Evolutionary conservation across 2,329 filamentous ascomycete genomes (phyloP), one percentile per base, ranked within the genome.

Genomic region (Curvularia sp.): DNA sequence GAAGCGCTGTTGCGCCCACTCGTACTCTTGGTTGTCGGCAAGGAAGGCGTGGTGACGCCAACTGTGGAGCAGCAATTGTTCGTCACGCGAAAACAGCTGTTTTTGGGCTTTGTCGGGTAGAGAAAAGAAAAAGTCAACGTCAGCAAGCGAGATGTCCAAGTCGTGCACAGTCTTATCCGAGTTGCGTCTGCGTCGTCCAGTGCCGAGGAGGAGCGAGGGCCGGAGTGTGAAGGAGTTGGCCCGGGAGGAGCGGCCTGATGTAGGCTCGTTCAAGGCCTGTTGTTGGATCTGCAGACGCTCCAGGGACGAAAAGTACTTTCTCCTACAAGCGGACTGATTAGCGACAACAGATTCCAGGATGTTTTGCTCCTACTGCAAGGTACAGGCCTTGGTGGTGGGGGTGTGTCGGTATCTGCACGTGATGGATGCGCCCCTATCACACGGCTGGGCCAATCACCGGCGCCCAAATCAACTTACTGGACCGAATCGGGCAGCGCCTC

Each of bases 71-170:
- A 87, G 76, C 42, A 84, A 78, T 66, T 89, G 89, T 77, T 95
- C 91, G 75, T 93, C 89, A 48, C 81, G 82, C 23, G 88, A 88
- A 74, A 93, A 89, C 61, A 90, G 86, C 64, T 85, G 86, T 64
- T 86, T 85, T 71, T 87, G 87, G 63, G 92, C 83, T 76, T 92
- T 92, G 61, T 90, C 86, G 19, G 91, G 90, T 41, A 93, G 81
- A 21, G 83, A 86, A 52, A 88, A 81, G 73, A 88, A 93, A 81
- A 90, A 92, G 62, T 85, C 82, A 53, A 85, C 85, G 67, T 91
- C 87, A 28, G 83, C 81, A 54, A 83, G 82, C 53, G 83, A 77
- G 62, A 77, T 77, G 69, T 64, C 69, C 71, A 63, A 73, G 57
- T 72, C 63, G 48, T 69, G 65, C 52, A 55, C 67, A 43, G 67